Evolutionary conservation across 306 rosid genomes (phyloP), one percentile per base, ranked within the genome.

Genomic region (Malus fusca): DNA sequence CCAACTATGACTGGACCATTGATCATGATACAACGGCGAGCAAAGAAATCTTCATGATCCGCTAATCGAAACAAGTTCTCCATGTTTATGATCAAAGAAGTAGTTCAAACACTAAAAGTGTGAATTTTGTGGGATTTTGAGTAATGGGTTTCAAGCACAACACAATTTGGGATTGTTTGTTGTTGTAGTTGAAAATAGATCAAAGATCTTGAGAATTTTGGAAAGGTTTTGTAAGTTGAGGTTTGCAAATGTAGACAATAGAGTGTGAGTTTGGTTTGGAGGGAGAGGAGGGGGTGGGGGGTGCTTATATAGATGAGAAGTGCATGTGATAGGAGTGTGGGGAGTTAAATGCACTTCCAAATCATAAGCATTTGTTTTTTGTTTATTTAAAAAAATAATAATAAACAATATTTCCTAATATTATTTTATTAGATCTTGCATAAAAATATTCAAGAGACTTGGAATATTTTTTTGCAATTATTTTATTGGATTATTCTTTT

Each of bases 1-100:
- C 99, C 99, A 60, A 95, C 88, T 1, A 95, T 95, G 1, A 92
- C 85, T 1, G 99, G 99, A 1, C 99, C 99, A 33, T 90, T 92
- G 8, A 95, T 89, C 90, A 97, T 87, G 51, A 88, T 67, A 82
- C 91, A 85, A 4, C 96, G 88, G 19, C 88, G 80, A 33, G 92
- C 87, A 74, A 84, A 31, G 56, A 26, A 43, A 66, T 92, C 90
- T 23, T 89, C 82, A 35, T 77, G 65, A 62, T 92, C 96, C 14
- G 65, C 81, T 19, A 85, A 80, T 71, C 95, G 85, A 61, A 92
- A 83, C 71, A 85, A 37, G 68, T 82, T 90, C 78, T 92, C 96
- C 98, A 94, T 93, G 78, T 66, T 77, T 4, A 4, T 6, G 33
- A 43, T 74, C 22, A 46, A 74, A 73, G 14, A 25, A 60, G 61